A percentile compares a stretch with the other conserved stretches of the same genome.
Conservation (phyloP, 2,329 filamentous ascomycete species). For the Beauveria sp. region DNA sequence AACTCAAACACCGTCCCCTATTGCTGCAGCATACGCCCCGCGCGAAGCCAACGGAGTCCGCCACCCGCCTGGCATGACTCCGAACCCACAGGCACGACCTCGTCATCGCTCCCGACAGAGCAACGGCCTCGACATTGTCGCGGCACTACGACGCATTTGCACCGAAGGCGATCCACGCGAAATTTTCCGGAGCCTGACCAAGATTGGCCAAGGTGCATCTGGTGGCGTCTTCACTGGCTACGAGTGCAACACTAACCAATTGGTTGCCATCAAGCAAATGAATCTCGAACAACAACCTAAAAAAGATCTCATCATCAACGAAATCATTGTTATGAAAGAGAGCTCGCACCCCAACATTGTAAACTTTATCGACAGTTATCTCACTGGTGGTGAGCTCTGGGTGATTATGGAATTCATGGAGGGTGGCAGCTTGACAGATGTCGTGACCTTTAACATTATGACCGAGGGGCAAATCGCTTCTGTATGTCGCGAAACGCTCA, state of each 20-base stretch:
- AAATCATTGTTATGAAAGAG: constrained; percentile 98
- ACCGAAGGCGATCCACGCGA: constrained; percentile 81
- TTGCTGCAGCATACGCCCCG: not conserved
- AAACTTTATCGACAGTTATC: constrained; percentile 97
- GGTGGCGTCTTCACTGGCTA: constrained; percentile 92
- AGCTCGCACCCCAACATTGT: constrained; percentile 98
- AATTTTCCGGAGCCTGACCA: constrained; percentile 79
- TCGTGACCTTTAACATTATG: constrained; percentile 99
- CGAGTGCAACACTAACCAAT: constrained; percentile 72
- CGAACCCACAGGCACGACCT: constrained; percentile 51
- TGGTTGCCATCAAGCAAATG: constrained; percentile 99
- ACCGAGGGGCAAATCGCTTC: constrained; percentile 94
- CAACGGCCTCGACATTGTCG: constrained; percentile 72
- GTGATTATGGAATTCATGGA: constrained; percentile 99
- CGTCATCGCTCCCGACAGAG: constrained; percentile 74
- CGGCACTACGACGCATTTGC: constrained; percentile 80
- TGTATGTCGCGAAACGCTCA: constrained; percentile 87
- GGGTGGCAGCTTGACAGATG: constrained; percentile 92
- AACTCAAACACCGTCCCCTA: constrained; percentile 18
- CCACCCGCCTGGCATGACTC: constrained; percentile 20
- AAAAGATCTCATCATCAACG: constrained; percentile 98
- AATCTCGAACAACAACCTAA: constrained; percentile 97
- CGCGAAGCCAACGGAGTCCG: constrained; percentile 14
- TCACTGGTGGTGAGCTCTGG: constrained; percentile 87
- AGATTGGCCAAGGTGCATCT: constrained; percentile 95